These are phyloP conservation scores for Psilocybe azurescens DNA, from an alignment of 768 basidiomycete genomes.

Conservation along the genomic window DNA sequence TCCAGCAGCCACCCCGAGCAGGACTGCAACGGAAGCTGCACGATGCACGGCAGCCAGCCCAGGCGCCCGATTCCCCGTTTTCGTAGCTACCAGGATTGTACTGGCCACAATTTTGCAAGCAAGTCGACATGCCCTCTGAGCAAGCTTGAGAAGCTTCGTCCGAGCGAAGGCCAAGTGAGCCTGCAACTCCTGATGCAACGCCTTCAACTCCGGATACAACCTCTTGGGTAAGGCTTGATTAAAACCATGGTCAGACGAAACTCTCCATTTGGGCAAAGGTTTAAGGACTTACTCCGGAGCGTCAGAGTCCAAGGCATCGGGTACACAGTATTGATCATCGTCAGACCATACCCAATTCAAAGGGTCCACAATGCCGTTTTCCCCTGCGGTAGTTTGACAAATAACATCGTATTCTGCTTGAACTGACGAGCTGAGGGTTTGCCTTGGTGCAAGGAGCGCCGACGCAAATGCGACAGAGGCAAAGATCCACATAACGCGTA, in stretches of 20 bases:
- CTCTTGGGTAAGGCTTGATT: no score
- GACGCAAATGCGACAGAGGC: neutral
- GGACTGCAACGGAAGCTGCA: neutral
- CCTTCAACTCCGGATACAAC: no score
- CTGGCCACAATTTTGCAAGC: neutral
- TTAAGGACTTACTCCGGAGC: neutral
- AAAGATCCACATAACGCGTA: no score
- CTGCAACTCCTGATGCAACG: neutral
- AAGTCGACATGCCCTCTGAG: neutral
- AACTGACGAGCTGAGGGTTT: neutral
- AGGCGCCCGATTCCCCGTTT: neutral
- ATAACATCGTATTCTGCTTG: neutral
- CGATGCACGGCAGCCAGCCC: neutral
- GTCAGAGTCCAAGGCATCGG: neutral
- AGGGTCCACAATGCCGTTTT: neutral
- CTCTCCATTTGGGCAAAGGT: neutral
- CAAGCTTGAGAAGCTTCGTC: neutral
- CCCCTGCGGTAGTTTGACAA: neutral
- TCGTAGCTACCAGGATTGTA: neutral
- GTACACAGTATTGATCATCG: neutral
- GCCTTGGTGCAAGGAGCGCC: neutral
- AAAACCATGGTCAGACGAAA: no score
- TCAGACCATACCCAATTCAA: neutral
- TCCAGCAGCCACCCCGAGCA: neutral
- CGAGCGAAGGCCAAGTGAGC: neutral